phyloP scores from a whole-genome alignment of 2,329 filamentous ascomycete species.

The Diaporthe vexans region DNA sequence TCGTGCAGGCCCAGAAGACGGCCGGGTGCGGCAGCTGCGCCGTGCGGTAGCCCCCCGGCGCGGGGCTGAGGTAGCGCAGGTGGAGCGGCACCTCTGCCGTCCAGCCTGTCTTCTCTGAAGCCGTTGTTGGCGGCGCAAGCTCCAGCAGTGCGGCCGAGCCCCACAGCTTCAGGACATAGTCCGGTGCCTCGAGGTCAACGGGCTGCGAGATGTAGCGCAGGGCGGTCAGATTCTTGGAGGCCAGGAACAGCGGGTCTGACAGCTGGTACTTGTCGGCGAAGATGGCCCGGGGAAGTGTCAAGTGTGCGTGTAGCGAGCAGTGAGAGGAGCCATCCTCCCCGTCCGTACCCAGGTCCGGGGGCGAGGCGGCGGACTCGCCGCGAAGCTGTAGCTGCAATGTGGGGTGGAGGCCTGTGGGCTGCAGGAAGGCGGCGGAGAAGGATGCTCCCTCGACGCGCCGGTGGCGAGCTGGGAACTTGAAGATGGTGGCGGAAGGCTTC shows the following conservation, averaged over 20 bases:
- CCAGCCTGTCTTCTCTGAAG: constrained; percentile 59
- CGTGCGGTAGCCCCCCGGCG: constrained; percentile 64
- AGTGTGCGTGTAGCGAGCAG: constrained; percentile 83
- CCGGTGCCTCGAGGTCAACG: constrained; percentile 91
- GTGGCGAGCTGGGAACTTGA: constrained; percentile 88
- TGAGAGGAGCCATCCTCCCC: constrained; percentile 57
- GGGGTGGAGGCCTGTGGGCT: constrained; percentile 87
- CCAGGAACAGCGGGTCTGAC: constrained; percentile 79
- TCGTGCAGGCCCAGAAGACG: constrained; percentile 91
- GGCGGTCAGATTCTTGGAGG: constrained; percentile 81
- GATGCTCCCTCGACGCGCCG: constrained; percentile 63
- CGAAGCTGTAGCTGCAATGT: constrained; percentile 78
- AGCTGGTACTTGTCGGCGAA: constrained; percentile 94
- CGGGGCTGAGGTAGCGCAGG: constrained; percentile 82
- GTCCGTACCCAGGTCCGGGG: constrained; percentile 57
- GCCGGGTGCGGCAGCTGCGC: constrained; percentile 82
- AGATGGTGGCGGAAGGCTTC: constrained; percentile 81
- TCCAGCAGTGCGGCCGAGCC: constrained; percentile 84
- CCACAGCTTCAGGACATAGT: constrained; percentile 83
- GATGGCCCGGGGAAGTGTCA: constrained; percentile 84
- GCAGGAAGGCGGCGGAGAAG: constrained; percentile 75
- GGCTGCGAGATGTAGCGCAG: constrained; percentile 79
- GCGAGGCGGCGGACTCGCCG: constrained; percentile 54
- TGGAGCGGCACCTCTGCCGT: constrained; percentile 84
- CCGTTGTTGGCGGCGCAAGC: constrained; percentile 61